Evolutionary conservation across 2,329 filamentous ascomycete species (phyloP), one percentile per base, ranked within the genome.

Genomic region (Venturia pyrina): DNA sequence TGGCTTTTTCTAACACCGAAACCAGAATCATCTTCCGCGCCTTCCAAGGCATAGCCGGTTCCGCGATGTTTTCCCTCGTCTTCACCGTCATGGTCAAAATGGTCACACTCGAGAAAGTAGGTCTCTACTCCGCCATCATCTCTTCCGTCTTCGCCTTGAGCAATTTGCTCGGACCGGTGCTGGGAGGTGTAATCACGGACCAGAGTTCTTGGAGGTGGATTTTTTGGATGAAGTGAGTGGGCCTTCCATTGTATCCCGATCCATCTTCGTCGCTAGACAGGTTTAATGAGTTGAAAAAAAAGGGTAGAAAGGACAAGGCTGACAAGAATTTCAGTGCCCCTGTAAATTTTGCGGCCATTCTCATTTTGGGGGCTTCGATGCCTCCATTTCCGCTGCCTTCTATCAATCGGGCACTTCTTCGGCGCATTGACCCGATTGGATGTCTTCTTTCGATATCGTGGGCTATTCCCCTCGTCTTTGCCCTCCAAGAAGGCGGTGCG

Each of bases 141-240:
- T 32, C 28, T 19, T 62, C 44, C 28, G 44, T 62, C 21, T 41
- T 62, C 44, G 60, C 60, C 4, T 48, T 62, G 5, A n/a, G 15
- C 3, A 62, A 48, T 44, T 6, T 64, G 28, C 34, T 24, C 2
- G 62, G 62, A 24, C 62, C 62, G 13, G 44, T 64, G 3, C 44
- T 64, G 44, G 62, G 62, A 41, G 62, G 62, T 17, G 46, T 63
- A 8, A 63, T 63, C 34, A 63, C 62, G 4, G 28, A 46, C 15
- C 46, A 63, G 43, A 50, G 37, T 19, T 46, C 40, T 37, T 63
- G 62, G 62, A 63, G 62, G 43, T 63, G 62, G 62, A 63, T 63
- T 2, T 63, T 46, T 32, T 24, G 24, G 37, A 43, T 62, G 59
- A 62, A 62, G 32, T 62, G 34, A 62, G 59, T 62, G 3, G 6